Conservation (phyloP, 2,329 filamentous ascomycete species). For the Parastagonospora nodorum region DNA sequence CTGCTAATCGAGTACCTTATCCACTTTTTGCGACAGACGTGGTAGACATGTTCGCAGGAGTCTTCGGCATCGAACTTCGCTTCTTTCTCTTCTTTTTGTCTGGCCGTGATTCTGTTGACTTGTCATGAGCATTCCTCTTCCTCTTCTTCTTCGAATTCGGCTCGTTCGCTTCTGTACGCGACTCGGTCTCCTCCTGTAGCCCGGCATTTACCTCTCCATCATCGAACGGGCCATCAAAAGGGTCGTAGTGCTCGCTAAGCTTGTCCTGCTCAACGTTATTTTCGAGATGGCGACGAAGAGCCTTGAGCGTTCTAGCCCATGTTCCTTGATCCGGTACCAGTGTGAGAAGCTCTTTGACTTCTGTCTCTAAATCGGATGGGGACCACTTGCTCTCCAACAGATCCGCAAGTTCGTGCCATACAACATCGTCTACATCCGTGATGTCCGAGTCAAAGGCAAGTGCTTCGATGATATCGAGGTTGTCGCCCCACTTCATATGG, state of each 20-base stretch:
- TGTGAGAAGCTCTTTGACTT: constrained; percentile 17
- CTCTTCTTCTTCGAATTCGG: constrained; percentile 12
- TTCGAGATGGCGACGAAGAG: constrained; percentile 23
- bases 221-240: neutral
- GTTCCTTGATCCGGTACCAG: constrained; percentile 8
- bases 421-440: constrained; percentile 37
- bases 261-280: constrained; percentile 10
- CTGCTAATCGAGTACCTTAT: neutral
- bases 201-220: neutral
- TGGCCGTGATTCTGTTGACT: too few relatives aligned
- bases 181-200: neutral
- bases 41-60: neutral
- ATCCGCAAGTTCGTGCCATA: constrained; percentile 33
- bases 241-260: constrained; percentile 18
- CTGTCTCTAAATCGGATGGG: constrained; percentile 28
- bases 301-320: neutral
- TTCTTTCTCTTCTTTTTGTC: neutral
- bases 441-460: constrained; percentile 23
- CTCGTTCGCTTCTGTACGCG: neutral
- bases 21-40: neutral
- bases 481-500: constrained; percentile 49
- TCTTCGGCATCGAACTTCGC: neutral
- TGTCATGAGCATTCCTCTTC: neutral
- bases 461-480: constrained; percentile 47
- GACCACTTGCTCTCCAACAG: constrained; percentile 15